phyloP scores from a whole-genome alignment of 2,329 filamentous ascomycete species.

The Penicillium capsulatum region DNA sequence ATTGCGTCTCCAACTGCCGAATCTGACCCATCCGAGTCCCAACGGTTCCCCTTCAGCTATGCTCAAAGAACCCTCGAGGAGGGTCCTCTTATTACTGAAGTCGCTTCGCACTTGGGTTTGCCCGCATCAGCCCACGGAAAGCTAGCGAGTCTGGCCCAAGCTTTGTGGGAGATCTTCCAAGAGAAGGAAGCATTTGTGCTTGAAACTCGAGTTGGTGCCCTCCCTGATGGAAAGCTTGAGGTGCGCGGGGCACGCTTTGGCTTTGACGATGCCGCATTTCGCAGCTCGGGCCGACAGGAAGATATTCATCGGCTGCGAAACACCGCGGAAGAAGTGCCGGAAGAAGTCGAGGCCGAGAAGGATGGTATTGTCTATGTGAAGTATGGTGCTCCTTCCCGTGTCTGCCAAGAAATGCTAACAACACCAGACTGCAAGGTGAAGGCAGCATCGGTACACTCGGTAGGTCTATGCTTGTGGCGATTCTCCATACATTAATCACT shows the following conservation, averaged over 20 bases:
- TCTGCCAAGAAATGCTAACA: background rate
- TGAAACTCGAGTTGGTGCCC: slow-evolving; percentile 48
- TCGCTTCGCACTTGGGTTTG: slow-evolving; percentile 52
- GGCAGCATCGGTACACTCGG: slow-evolving; percentile 69
- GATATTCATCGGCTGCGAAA: slow-evolving; percentile 58
- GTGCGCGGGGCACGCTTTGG: slow-evolving; percentile 56
- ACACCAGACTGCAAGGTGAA: slow-evolving; percentile 42
- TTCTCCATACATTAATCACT: background rate
- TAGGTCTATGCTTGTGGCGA: slow-evolving; percentile 19
- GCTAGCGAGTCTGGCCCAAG: slow-evolving; percentile 49
- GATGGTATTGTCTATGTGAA: slow-evolving; percentile 77
- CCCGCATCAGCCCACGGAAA: slow-evolving; percentile 43
- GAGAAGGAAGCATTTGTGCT: slow-evolving; percentile 63
- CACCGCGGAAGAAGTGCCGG: slow-evolving; percentile 48
- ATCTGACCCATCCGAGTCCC: slow-evolving; percentile 43
- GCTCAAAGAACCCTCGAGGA: slow-evolving; percentile 41
- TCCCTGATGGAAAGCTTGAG: slow-evolving; percentile 43
- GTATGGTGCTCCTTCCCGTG: slow-evolving; percentile 28
- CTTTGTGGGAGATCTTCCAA: slow-evolving; percentile 57
- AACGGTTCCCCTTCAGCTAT: slow-evolving; percentile 62
- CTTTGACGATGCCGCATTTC: slow-evolving; percentile 67
- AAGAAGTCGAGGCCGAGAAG: slow-evolving; percentile 60
- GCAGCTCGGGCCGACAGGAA: slow-evolving; percentile 57
- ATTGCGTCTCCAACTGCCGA: slow-evolving; percentile 54
- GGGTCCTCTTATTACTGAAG: slow-evolving; percentile 41